A percentile compares a stretch with the other conserved stretches of the same genome.
These are phyloP conservation scores for Arthrobotrys entomopaga DNA, from an alignment of 2,329 filamentous ascomycete genomes.

Conservation along the genomic window DNA sequence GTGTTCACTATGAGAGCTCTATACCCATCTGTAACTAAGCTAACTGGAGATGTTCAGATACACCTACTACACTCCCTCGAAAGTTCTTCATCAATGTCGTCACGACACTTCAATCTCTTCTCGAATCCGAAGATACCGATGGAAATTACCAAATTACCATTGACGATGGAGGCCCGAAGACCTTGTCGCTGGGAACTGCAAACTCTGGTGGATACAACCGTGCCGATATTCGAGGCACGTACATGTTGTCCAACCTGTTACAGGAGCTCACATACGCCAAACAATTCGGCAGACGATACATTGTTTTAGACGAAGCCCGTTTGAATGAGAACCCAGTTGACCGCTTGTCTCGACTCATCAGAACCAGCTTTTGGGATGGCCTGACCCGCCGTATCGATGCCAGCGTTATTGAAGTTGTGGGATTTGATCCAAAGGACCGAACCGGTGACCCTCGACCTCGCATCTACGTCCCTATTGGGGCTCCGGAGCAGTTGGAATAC, in stretches of 20 bases:
- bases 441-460: conserved; percentile 86
- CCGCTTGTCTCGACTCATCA: conserved; percentile 84
- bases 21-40: too few species aligned
- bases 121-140: conserved; percentile 90
- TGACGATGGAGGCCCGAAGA: conserved; percentile 93
- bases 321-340: conserved; percentile 95
- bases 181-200: conserved; percentile 83
- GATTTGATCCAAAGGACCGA: conserved; percentile 93
- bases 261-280: conserved; percentile 94
- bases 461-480: conserved; percentile 87
- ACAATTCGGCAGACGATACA: conserved; percentile 86
- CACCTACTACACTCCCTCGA: conserved; percentile 74
- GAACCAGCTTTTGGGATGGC: conserved; percentile 90
- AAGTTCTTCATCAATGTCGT: conserved; percentile 90
- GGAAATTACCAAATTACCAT: conserved; percentile 97
- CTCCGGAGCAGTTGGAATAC: conserved; percentile 88
- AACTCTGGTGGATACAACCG: conserved; percentile 85
- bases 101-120: conserved; percentile 78
- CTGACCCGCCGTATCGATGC: conserved; percentile 90
- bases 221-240: conserved; percentile 92
- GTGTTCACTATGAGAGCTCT: conserved; percentile 8
- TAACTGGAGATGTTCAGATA: conserved; percentile 69
- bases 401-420: conserved; percentile 84
- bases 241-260: conserved; percentile 95
- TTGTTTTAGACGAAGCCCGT: conserved; percentile 88